Evolutionary conservation across 2,329 filamentous ascomycete species (phyloP).

Genomic region (Colletotrichum sp.): DNA sequence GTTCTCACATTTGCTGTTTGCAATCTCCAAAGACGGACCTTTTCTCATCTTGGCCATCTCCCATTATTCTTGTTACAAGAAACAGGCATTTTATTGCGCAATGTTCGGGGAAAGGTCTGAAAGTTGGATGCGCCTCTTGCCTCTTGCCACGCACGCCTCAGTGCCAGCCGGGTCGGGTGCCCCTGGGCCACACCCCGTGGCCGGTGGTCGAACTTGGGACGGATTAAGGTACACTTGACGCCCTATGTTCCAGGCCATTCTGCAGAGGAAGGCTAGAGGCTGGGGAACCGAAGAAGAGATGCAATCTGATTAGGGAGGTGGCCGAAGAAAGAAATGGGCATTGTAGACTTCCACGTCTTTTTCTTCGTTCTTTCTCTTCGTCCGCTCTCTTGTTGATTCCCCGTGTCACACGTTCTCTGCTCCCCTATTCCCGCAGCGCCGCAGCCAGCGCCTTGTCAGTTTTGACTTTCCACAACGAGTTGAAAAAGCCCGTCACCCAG

Average conservation of each 20-base stretch:
- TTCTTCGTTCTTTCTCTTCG: background rate
- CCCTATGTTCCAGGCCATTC: background rate
- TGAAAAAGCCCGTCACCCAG: background rate
- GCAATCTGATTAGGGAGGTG: background rate
- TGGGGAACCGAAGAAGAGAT: background rate
- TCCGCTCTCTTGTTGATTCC: background rate
- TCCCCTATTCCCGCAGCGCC: background rate
- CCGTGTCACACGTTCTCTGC: background rate
- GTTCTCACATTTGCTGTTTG: background rate
- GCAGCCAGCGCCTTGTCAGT: background rate
- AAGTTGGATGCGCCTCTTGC: conserved; percentile 6
- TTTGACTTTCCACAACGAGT: background rate
- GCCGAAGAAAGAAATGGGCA: background rate
- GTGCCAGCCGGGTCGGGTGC: background rate
- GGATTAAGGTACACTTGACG: conserved; percentile 8
- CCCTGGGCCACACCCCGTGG: background rate
- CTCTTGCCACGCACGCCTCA: background rate
- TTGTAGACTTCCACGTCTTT: background rate
- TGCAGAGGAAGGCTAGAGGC: background rate
- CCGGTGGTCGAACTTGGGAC: conserved; percentile 1
- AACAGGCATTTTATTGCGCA: background rate
- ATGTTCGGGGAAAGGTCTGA: background rate
- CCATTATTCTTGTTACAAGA: background rate
- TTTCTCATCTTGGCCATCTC: background rate
- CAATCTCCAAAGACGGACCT: background rate